Evolutionary conservation across 1,139 yeast genomes (phyloP).

Genomic region (Yamadazyma dushanensis): DNA sequence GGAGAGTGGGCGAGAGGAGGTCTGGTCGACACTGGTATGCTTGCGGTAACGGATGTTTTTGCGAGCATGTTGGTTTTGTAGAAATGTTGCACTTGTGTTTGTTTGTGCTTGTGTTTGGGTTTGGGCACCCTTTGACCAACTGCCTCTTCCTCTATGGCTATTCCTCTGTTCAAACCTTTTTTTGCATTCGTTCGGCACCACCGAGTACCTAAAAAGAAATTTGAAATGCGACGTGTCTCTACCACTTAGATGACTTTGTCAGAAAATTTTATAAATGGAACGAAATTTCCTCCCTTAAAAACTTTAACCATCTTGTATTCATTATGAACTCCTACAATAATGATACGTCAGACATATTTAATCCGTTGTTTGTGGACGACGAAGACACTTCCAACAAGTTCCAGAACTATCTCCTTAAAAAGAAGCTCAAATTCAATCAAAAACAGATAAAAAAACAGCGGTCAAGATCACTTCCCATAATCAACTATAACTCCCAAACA

Average conservation of each 20-base stretch:
- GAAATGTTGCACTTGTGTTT: no score
- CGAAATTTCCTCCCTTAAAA: conserved; percentile 2
- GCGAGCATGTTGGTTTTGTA: no score
- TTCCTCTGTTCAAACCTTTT: not conserved
- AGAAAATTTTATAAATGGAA: conserved; percentile 2
- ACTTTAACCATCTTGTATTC: not conserved
- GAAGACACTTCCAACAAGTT: conserved; percentile 14
- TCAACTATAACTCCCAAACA: conserved; percentile 24
- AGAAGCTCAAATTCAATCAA: conserved; percentile 19
- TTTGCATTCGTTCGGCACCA: not conserved
- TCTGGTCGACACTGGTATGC: no score
- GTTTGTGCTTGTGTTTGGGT: no score
- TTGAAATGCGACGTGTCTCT: not conserved
- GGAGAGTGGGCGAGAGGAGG: no score
- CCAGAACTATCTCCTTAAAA: conserved; percentile 14
- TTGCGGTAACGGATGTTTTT: no score
- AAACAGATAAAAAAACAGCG: conserved; percentile 38
- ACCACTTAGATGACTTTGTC: conserved; percentile 1
- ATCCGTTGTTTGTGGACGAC: conserved; percentile 12
- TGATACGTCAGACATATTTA: conserved; percentile 11
- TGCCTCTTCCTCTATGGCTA: no score
- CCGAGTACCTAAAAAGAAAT: no score
- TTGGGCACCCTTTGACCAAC: no score
- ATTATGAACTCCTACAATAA: conserved; percentile 12
- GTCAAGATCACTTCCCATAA: conserved; percentile 45